Conservation (phyloP, 169 alveolate genomes). For the Plasmodium coatneyi region DNA sequence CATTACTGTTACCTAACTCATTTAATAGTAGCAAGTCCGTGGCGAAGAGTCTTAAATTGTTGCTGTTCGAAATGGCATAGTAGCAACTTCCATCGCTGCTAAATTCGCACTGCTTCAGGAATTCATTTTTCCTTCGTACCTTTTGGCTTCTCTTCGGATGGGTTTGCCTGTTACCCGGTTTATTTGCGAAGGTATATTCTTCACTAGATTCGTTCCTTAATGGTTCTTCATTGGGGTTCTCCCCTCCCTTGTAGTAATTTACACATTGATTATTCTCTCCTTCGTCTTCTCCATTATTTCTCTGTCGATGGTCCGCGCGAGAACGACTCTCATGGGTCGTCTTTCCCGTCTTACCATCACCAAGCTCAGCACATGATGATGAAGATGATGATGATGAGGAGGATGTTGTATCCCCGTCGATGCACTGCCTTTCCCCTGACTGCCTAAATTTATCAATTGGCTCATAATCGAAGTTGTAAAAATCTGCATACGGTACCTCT, state of each 20-base stretch:
- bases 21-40: slow-evolving; percentile 18
- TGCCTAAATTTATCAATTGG: slow-evolving; percentile 6
- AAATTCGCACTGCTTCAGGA: slow-evolving; percentile 68
- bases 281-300: neutral
- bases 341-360: neutral
- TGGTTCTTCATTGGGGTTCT: neutral
- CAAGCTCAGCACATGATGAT: neutral
- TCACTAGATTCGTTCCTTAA: neutral
- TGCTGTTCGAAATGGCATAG: slow-evolving; percentile 38
- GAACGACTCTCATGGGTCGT: neutral
- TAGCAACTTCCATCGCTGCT: slow-evolving; percentile 61
- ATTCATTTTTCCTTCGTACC: slow-evolving; percentile 28
- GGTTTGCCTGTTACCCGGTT: neutral
- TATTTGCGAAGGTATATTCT: neutral
- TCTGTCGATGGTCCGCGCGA: neutral
- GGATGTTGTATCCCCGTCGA: slow-evolving; percentile 16
- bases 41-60: slow-evolving; percentile 25
- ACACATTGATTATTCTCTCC: neutral
- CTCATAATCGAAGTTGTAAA: slow-evolving; percentile 42
- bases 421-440: neutral
- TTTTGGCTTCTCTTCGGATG: neutral
- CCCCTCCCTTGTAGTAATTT: neutral
- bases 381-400: neutral
- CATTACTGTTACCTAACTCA: neutral
- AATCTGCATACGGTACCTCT: slow-evolving; percentile 54